Evolutionary conservation across 495 filamentous ascomycete genomes (phyloP), one percentile per base, ranked within the genome.

Genomic region (Elaphomyces granulatus): DNA sequence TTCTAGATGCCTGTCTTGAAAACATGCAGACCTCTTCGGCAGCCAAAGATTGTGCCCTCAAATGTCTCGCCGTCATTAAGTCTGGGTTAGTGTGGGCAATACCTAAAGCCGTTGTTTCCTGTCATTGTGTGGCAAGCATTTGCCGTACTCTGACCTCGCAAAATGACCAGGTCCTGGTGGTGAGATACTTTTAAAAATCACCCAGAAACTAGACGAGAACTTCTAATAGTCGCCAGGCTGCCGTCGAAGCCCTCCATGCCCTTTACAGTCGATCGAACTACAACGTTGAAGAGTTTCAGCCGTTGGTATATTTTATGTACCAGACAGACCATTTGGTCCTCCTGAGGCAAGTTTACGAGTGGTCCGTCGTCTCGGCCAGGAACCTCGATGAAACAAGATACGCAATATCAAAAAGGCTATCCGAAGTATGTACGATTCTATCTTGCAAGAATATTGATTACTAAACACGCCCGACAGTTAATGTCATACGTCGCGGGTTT

Each of bases 341-440:
- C n/a, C 72, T 87, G 38, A 71, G 71, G 45, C 73, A 74, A 43
- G 68, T 94, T 18, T 88, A 81, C 50, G 72, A 86, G 47, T 93
- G 83, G 83, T 82, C 85, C 1, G 58, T 75, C 4, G 78, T 88
- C 42, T 80, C 88, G 38, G 69, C 81, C 6, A 66, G 78, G 33
- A 77, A 90, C 50, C 72, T 87, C 20, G 83, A 94, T 50, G 86
- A 95, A 41, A 80, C 84, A 43, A 88, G 85, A 54, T 96, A 98
- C 53, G 71, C 82, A 23, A 75, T 96, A 46, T 76, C 80, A 15
- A 95, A 95, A 63, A 94, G 87, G 61, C 74, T 96, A 28, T 86
- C 88, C 3, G 90, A 96, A 75, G 84, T 83, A 65, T 53, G 57
- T 43, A 20, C 15, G n/a, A 31, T 35, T 35, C 36, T 8, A 8